Evolutionary conservation across 2,329 filamentous ascomycete genomes (phyloP), one percentile per base, ranked within the genome.

Genomic region (Graphilbum ipis-grandicollis): DNA sequence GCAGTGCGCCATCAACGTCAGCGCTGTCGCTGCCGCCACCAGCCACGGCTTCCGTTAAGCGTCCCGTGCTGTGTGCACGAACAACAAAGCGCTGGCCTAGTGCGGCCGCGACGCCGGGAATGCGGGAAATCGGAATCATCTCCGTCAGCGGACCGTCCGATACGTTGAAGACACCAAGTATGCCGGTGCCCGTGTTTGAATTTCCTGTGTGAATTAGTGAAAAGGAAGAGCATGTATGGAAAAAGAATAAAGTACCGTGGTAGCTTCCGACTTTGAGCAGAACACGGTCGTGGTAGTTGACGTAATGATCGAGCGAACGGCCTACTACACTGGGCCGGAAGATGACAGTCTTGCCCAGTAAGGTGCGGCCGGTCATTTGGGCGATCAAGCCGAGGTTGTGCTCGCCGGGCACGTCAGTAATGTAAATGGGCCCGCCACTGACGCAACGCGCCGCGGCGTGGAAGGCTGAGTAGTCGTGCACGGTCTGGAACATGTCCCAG

Each of bases 371-470:
- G 0, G 80, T 85, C 67, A 96, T 86, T 52, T 92, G 77, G 21
- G 65, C 57, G 41, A 98, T 79, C 14, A 98, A 56, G 6, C 66
- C 56, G 22, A 85, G 49, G 48, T 93, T 68, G 53, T 96, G 84
- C 41, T 82, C 59, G 0, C 84, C 86, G 0, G 88, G 88, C 1
- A 75, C 69, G 54, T 98, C 90, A 0, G 88, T 96, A 52, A 98
- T 86, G 48, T 92, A 94, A 30, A 98, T 79, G 0, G 88, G 90
- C 0, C 90, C 90, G 9, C 90, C 90, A 34, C 79, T 86, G 9
- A 98, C 65, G 53, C 84, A 93, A 33, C 90, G 71, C 2, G 85
- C 86, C 1, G 90, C 88, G 5, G 83, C 90, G 47, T 98, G 90
- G 51, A 90, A 93, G 0, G 68, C 71, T 0, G 79, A 80, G 52